Conservation (phyloP, 2,329 filamentous ascomycete species). For the Penicillium sp. region DNA sequence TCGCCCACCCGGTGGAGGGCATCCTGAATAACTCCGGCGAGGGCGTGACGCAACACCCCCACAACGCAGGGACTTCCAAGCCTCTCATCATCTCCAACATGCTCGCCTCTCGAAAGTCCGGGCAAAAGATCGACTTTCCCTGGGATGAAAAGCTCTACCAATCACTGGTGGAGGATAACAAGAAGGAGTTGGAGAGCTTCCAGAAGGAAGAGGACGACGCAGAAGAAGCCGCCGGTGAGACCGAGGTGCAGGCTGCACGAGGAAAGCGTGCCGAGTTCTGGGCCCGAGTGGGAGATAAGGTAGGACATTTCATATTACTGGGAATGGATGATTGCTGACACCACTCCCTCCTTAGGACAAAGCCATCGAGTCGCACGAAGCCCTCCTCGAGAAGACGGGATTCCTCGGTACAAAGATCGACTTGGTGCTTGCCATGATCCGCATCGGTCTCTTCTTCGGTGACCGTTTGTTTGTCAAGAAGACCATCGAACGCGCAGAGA, state of each 20-base stretch:
- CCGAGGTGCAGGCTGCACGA: conserved; percentile 85
- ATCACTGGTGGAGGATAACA: conserved; percentile 72
- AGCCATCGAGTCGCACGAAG: conserved; percentile 87
- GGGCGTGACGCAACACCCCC: conserved; percentile 50
- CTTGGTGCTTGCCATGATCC: conserved; percentile 91
- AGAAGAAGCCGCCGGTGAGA: conserved; percentile 92
- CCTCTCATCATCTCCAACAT: conserved; percentile 65
- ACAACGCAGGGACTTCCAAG: conserved; percentile 40
- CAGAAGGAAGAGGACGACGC: conserved; percentile 92
- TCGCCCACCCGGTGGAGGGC: conserved; percentile 67
- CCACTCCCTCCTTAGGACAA: conserved; percentile 65
- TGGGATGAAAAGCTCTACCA: conserved; percentile 92
- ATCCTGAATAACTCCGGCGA: conserved; percentile 77
- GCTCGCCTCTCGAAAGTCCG: conserved; percentile 68
- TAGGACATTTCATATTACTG: conserved; percentile 39
- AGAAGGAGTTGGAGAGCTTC: conserved; percentile 70
- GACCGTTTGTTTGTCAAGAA: conserved; percentile 92
- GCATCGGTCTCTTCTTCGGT: conserved; percentile 92
- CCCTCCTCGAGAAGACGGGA: conserved; percentile 93
- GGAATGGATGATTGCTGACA: background rate
- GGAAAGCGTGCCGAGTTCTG: conserved; percentile 96
- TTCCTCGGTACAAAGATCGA: conserved; percentile 97
- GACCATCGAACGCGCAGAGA: conserved; percentile 83
- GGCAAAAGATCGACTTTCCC: conserved; percentile 66
- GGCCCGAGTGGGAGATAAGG: conserved; percentile 94